phyloP scores from a whole-genome alignment of 805 yeast species.

The Saccharomycopsis babjevae region DNA sequence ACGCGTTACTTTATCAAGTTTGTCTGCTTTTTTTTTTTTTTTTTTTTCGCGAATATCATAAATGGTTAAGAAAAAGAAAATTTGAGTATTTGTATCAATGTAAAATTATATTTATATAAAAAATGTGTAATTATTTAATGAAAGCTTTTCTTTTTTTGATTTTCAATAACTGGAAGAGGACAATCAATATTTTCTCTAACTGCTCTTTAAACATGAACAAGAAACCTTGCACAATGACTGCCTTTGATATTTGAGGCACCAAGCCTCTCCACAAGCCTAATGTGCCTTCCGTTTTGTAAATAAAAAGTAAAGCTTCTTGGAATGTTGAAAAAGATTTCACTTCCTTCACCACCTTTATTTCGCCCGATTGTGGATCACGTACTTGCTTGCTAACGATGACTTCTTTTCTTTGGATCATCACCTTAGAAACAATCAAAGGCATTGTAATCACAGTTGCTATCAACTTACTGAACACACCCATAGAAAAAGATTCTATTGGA shows the following conservation, averaged over 20 bases:
- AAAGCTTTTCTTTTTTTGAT: not conserved
- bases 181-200: slow-evolving; percentile 24
- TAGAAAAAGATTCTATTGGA: slow-evolving; percentile 54
- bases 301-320: slow-evolving; percentile 50
- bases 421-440: slow-evolving; percentile 78
- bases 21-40: no score
- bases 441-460: slow-evolving; percentile 74
- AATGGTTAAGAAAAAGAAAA: no score
- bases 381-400: slow-evolving; percentile 20
- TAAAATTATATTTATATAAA: no score
- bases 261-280: slow-evolving; percentile 69
- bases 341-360: slow-evolving; percentile 18
- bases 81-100: no score
- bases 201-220: slow-evolving; percentile 76
- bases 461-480: slow-evolving; percentile 75
- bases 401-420: slow-evolving; percentile 51
- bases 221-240: slow-evolving; percentile 75
- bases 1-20: no score
- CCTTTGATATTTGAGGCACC: slow-evolving; percentile 71
- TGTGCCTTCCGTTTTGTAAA: slow-evolving; percentile 55
- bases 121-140: not conserved
- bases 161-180: slow-evolving; percentile 10
- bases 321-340: slow-evolving; percentile 43
- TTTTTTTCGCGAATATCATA: no score
- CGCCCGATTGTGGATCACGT: slow-evolving; percentile 17